These are phyloP conservation scores for Gastrodia elata DNA, from an alignment of 106 monocot genomes.

Conservation along the genomic window DNA sequence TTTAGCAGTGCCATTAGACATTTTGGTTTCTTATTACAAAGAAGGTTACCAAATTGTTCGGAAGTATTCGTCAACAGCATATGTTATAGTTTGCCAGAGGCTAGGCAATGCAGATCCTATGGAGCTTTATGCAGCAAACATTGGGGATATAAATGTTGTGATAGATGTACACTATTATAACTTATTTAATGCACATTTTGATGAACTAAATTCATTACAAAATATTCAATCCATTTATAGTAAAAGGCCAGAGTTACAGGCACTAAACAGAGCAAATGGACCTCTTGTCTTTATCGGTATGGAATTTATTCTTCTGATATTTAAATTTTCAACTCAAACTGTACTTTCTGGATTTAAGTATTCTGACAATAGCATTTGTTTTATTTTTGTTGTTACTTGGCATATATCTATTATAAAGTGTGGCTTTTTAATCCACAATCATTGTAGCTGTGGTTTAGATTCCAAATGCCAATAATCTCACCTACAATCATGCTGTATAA, in stretches of 20 bases:
- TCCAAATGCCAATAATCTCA: too few relatives aligned
- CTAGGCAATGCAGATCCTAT: conserved; percentile 83
- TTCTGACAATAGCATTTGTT: too few relatives aligned
- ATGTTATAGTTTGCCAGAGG: conserved; percentile 78
- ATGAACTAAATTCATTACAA: conserved; percentile 25
- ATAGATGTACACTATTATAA: conserved; percentile 82
- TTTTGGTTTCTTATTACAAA: conserved; percentile 60
- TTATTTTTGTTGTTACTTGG: too few relatives aligned
- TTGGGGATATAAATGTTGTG: conserved; percentile 57
- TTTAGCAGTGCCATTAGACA: conserved; percentile 64
- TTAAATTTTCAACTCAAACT: neutral
- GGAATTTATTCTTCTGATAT: conserved; percentile 3
- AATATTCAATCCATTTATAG: conserved; percentile 68
- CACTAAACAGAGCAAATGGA: conserved; percentile 42
- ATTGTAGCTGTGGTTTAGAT: too few relatives aligned
- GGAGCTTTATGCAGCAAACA: conserved; percentile 64
- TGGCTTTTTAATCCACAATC: too few relatives aligned
- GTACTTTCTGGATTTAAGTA: too few relatives aligned
- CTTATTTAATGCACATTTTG: conserved; percentile 65
- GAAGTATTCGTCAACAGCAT: conserved; percentile 50
- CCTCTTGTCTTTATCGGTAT: conserved; percentile 70
- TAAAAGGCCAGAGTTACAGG: conserved; percentile 49
- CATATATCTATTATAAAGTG: too few relatives aligned
- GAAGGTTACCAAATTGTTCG: conserved; percentile 70
- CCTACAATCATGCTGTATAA: too few relatives aligned